Conservation (phyloP, 441 rosid genomes). For the Populus trichocarpa region DNA sequence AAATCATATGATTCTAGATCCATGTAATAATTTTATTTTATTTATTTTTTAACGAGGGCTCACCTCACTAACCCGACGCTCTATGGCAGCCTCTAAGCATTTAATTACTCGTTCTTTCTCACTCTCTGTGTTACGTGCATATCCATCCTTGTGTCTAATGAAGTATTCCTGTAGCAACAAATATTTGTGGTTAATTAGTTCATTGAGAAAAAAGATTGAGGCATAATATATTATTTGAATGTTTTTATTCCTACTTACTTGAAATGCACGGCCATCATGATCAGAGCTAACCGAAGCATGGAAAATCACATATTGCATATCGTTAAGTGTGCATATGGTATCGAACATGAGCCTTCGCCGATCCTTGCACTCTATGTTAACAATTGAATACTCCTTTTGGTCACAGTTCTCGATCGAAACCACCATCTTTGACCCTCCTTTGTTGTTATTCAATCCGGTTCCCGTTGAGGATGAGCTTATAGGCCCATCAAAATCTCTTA, state of each 20-base stretch:
- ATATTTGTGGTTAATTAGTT: neutral
- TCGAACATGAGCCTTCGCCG: slow-evolving; percentile 72
- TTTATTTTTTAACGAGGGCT: neutral
- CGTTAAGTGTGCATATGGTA: slow-evolving; percentile 62
- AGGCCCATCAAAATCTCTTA: slow-evolving; percentile 54
- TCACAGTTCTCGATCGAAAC: slow-evolving; percentile 59
- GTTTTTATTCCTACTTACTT: slow-evolving; percentile 30
- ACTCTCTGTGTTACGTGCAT: slow-evolving; percentile 26
- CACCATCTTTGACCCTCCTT: slow-evolving; percentile 30
- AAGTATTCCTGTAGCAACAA: slow-evolving; percentile 42
- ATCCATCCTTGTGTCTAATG: slow-evolving; percentile 45
- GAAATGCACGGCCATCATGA: slow-evolving; percentile 50
- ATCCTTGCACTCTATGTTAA: slow-evolving; percentile 57
- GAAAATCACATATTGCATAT: slow-evolving; percentile 73
- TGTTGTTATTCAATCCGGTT: slow-evolving; percentile 7
- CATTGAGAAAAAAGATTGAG: neutral
- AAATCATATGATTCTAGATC: no score
- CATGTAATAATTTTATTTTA: no score
- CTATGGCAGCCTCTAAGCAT: slow-evolving; percentile 55
- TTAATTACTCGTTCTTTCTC: slow-evolving; percentile 46
- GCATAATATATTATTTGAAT: neutral
- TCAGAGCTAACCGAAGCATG: slow-evolving; percentile 55
- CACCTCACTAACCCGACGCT: slow-evolving; percentile 53
- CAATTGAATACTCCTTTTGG: slow-evolving; percentile 62
- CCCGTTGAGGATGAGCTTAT: neutral